phyloP scores from a whole-genome alignment of 495 filamentous ascomycete genomes.

The Lepraria neglecta region DNA sequence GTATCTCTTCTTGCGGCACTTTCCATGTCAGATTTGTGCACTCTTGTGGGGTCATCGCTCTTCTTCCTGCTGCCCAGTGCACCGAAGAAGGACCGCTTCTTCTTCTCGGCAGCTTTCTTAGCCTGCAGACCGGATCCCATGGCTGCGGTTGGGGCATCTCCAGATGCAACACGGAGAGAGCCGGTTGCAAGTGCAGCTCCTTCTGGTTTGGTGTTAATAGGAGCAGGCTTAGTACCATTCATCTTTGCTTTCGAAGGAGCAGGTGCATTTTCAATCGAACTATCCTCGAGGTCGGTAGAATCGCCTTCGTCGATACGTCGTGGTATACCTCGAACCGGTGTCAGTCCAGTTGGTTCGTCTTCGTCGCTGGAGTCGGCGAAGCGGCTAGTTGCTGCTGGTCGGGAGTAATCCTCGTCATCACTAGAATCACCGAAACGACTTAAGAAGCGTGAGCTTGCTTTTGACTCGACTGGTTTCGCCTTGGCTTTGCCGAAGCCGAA shows the following conservation, averaged over 20 bases:
- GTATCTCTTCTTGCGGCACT: slow-evolving; percentile 34
- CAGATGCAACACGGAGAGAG: slow-evolving; percentile 23
- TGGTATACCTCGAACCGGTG: slow-evolving; percentile 62
- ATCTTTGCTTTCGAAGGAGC: slow-evolving; percentile 22
- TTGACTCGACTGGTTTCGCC: slow-evolving; percentile 32
- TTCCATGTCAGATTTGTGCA: slow-evolving; percentile 32
- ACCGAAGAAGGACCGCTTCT: slow-evolving; percentile 37
- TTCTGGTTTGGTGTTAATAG: slow-evolving; percentile 20
- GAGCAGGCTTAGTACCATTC: slow-evolving; percentile 18
- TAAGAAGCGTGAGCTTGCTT: slow-evolving; percentile 36
- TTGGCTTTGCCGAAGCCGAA: slow-evolving; percentile 46
- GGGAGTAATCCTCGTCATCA: slow-evolving; percentile 54
- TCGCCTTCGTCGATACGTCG: slow-evolving; percentile 53
- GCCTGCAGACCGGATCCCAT: slow-evolving; percentile 39
- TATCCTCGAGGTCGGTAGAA: slow-evolving; percentile 65
- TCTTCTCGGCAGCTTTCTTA: slow-evolving; percentile 36
- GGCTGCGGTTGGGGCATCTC: slow-evolving; percentile 27
- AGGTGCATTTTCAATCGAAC: slow-evolving; percentile 41
- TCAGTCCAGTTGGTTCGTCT: slow-evolving; percentile 34
- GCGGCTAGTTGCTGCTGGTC: slow-evolving; percentile 54
- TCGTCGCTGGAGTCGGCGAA: slow-evolving; percentile 82
- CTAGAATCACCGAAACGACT: slow-evolving; percentile 65
- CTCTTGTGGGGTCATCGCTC: slow-evolving; percentile 28
- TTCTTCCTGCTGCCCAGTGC: slow-evolving; percentile 41
- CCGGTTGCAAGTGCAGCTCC: slow-evolving; percentile 27